phyloP scores from a whole-genome alignment of 2,329 filamentous ascomycete species.

The Microsporum audouinii region DNA sequence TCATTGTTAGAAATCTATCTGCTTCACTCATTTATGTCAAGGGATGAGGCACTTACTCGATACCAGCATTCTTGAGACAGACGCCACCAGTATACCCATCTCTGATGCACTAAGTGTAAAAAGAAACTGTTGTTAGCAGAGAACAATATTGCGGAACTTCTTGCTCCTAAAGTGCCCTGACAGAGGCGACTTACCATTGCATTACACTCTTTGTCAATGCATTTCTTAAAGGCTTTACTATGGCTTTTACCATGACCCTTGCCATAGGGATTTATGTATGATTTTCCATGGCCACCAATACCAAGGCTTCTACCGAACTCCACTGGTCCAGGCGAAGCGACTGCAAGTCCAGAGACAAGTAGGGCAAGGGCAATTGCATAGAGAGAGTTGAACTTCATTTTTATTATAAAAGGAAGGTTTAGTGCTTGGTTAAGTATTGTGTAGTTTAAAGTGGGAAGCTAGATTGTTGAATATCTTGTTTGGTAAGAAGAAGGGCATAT shows the following conservation, averaged over 20 bases:
- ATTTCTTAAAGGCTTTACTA: not conserved
- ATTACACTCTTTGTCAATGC: not conserved
- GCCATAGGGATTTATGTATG: too few species aligned
- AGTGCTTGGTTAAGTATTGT: not conserved
- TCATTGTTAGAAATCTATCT: not conserved
- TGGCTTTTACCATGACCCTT: too few species aligned
- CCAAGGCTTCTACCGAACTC: too few species aligned
- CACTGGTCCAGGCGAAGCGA: not conserved
- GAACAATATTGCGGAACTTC: too few species aligned
- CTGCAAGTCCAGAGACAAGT: not conserved
- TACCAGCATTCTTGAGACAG: not conserved
- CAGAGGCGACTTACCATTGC: not conserved
- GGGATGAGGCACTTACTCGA: not conserved
- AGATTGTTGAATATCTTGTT: not conserved
- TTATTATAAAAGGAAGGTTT: too few species aligned
- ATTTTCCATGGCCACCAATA: too few species aligned
- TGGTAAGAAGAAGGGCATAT: not conserved
- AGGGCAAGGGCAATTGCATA: not conserved
- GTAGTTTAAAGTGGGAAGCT: too few species aligned
- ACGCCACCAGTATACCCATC: not conserved
- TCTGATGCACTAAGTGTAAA: not conserved
- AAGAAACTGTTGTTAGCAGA: not conserved
- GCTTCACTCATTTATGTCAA: too few species aligned
- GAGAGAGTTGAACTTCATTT: not conserved
- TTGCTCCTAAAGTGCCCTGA: too few species aligned